Percentiles rank a stretch among this genome's conserved stretches.
These are phyloP conservation scores for Colletotrichum sp. DNA, from an alignment of 2,329 filamentous ascomycete species.

Conservation along the genomic window DNA sequence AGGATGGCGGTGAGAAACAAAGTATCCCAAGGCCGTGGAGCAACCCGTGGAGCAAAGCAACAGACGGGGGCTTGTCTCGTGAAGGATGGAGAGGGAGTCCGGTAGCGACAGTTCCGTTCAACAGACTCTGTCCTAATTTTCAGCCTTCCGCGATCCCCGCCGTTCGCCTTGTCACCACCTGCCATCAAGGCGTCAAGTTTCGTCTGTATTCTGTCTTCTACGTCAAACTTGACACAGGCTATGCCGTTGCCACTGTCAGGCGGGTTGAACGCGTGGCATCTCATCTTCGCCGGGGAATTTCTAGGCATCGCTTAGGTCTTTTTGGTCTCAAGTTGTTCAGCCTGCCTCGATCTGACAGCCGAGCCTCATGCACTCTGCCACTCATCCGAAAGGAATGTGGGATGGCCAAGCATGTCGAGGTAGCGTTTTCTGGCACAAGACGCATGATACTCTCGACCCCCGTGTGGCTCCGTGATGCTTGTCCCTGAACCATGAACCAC, in stretches of 20 bases:
- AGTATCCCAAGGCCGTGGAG: not conserved
- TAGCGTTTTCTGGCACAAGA: not conserved
- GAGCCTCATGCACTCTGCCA: constrained; percentile 1
- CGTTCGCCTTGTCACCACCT: constrained; percentile 9
- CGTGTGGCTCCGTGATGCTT: not conserved
- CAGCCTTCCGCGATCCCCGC: not conserved
- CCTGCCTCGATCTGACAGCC: constrained; percentile 13
- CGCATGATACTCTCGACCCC: not conserved
- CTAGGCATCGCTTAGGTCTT: constrained; percentile 1
- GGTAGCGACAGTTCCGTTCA: not conserved
- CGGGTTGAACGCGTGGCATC: constrained; percentile 6
- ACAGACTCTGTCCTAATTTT: not conserved
- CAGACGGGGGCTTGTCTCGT: not conserved
- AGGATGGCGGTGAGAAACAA: not conserved
- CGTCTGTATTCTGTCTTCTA: constrained; percentile 4
- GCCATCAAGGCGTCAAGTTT: constrained; percentile 16
- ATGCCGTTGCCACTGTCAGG: not conserved
- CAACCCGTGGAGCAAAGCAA: not conserved
- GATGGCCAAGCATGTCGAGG: not conserved
- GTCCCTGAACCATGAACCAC: constrained; percentile 11
- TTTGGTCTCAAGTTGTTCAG: constrained; percentile 10
- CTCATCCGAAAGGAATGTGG: not conserved
- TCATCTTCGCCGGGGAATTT: not conserved
- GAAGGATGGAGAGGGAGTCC: not conserved
- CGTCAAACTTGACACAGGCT: not conserved